These are phyloP conservation scores for Boletus subcaerulescens DNA, from an alignment of 768 basidiomycete species.

Conservation along the genomic window DNA sequence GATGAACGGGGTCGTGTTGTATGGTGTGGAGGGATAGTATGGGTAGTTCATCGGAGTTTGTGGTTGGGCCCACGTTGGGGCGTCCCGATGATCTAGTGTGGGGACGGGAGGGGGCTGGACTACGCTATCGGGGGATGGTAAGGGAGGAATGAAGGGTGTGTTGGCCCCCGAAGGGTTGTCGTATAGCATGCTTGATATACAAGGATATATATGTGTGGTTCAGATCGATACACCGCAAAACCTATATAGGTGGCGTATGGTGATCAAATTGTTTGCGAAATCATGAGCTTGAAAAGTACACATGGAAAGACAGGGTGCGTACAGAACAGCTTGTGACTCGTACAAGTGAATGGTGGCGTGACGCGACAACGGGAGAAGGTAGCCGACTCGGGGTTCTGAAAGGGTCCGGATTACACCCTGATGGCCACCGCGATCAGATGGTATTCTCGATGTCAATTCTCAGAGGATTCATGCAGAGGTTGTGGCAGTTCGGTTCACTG, in stretches of 20 bases:
- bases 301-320: slow-evolving; percentile 10
- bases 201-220: slow-evolving; percentile 23
- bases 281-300: slow-evolving; percentile 2
- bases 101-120: slow-evolving; percentile 38
- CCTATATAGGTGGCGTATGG: slow-evolving; percentile 10
- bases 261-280: slow-evolving; percentile 7
- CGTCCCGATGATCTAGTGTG: slow-evolving; percentile 23
- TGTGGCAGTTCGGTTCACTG: slow-evolving; percentile 5
- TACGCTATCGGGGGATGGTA: slow-evolving; percentile 32
- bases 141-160: slow-evolving; percentile 42
- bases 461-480: background rate
- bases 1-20: slow-evolving; percentile 38
- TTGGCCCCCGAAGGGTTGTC: slow-evolving; percentile 29
- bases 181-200: slow-evolving; percentile 23
- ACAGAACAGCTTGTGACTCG: slow-evolving; percentile 16
- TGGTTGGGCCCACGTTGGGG: slow-evolving; percentile 35
- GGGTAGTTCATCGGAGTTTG: slow-evolving; percentile 38
- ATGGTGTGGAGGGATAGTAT: slow-evolving; percentile 38
- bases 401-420: slow-evolving; percentile 2
- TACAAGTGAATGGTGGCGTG: slow-evolving; percentile 6
- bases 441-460: slow-evolving; percentile 1
- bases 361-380: slow-evolving; percentile 1
- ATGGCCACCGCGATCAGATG: background rate
- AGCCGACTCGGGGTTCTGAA: slow-evolving; percentile 3
- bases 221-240: slow-evolving; percentile 23